Evolutionary conservation across 164 flowering plant genomes (phyloP), one percentile per base, ranked within the genome.

Genomic region (Berberis vulgaris): DNA sequence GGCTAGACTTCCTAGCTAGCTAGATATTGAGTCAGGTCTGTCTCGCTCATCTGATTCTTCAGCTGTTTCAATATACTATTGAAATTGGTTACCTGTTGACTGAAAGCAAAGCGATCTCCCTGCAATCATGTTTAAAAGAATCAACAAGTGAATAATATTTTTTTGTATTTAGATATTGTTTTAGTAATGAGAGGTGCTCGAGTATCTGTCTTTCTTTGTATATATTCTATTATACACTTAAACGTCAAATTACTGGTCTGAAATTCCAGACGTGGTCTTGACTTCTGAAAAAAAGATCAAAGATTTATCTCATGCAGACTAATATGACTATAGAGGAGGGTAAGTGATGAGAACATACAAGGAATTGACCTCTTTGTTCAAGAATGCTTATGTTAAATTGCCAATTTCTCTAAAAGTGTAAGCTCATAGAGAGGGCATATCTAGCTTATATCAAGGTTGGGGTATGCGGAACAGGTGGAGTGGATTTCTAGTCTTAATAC

Each of bases 21-120:
- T 9, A 88, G 74, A 50, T 84, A 79, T 55, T 78, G 9, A 83
- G 90, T 8, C 87, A 85, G 57, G 71, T 73, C 62, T 54, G 57
- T 68, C 39, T 67, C 72, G 5, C 74, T 77, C 39, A 79, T 71
- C 58, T 77, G 57, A n/a, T 68, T 50, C 60, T 43, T 66, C 41
- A 79, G 11, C 55, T 74, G 65, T 49, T 52, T 62, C 67, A 71
- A 42, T 8, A 65, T 80, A 40, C 54, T 70, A 43, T 59, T 60
- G 42, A 82, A 78, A 52, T 81, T 81, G 45, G 13, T 44, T 9
- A 84, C 77, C 57, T 84, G 84, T 45, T 73, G 73, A 41, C 71
- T 62, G 10, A 81, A 65, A 71, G 76, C 75, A 43, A 75, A 79
- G 12, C 85, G 69, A 11, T 76, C 79, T 58, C 72, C 67, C 70